phyloP scores from a whole-genome alignment of 2,329 filamentous ascomycete genomes.

The Fulvia fulva region DNA sequence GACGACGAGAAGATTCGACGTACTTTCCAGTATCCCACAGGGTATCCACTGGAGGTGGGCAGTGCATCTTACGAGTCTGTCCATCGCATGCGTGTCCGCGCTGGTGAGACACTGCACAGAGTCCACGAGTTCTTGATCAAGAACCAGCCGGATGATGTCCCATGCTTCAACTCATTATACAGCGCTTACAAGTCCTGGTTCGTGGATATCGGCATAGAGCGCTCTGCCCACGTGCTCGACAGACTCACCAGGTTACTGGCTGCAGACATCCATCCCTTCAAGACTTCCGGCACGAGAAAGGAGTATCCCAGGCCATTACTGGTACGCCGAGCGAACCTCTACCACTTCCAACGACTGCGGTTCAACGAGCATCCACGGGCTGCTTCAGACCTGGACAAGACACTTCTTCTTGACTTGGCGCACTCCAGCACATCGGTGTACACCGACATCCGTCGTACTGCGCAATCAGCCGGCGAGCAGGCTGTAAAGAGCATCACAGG shows the following conservation, averaged over 20 bases:
- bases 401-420: constrained; percentile 77
- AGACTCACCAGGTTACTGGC: constrained; percentile 78
- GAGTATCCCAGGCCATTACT: constrained; percentile 89
- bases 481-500: constrained; percentile 89
- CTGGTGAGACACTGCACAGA: constrained; percentile 74
- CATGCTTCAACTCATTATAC: constrained; percentile 90
- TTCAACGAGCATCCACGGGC: constrained; percentile 87
- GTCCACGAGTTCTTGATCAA: constrained; percentile 79
- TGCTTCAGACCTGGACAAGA: constrained; percentile 85
- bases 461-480: constrained; percentile 87
- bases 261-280: constrained; percentile 86
- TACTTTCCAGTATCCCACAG: constrained; percentile 82
- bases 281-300: constrained; percentile 87
- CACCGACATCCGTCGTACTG: constrained; percentile 90
- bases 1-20: constrained; percentile 81
- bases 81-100: constrained; percentile 73
- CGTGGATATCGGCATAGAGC: constrained; percentile 92
- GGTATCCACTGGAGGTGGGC: constrained; percentile 68
- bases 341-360: constrained; percentile 88
- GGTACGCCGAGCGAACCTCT: constrained; percentile 87
- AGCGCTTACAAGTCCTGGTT: constrained; percentile 94
- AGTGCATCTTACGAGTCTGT: constrained; percentile 68
- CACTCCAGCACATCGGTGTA: constrained; percentile 88
- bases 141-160: constrained; percentile 91
- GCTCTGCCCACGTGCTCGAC: constrained; percentile 89